Conservation (phyloP, 495 filamentous ascomycete genomes). For the Hypoxylon trugodes region DNA sequence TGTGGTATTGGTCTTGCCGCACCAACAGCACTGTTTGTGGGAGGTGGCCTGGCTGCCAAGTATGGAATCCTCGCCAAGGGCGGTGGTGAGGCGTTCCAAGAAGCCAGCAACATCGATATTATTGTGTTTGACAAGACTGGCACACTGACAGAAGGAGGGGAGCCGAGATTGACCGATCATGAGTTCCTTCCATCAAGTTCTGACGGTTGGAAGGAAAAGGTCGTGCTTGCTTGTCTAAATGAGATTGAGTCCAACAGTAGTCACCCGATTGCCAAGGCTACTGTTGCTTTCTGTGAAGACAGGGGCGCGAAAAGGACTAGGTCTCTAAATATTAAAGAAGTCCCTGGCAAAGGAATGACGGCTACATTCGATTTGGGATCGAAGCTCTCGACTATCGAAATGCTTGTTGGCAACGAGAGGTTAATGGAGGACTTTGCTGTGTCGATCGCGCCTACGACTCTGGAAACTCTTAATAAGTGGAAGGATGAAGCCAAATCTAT, state of each 20-base stretch:
- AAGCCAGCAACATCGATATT: slow-evolving; percentile 6
- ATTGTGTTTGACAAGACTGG: slow-evolving; percentile 9
- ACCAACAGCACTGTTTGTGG: slow-evolving; percentile 5
- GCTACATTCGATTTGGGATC: slow-evolving; percentile 2
- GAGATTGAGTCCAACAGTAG: slow-evolving; percentile 9
- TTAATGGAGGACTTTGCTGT: not conserved
- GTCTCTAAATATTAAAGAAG: not conserved
- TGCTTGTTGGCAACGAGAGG: slow-evolving; percentile 1
- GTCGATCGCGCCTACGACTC: not conserved
- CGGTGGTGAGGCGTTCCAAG: slow-evolving; percentile 6
- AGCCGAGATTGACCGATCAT: slow-evolving; percentile 3
- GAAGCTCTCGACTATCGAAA: not conserved
- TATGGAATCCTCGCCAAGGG: slow-evolving; percentile 4
- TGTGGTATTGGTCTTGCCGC: slow-evolving; percentile 10
- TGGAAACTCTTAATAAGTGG: not conserved
- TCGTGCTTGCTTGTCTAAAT: not conserved
- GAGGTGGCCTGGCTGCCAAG: slow-evolving; percentile 3
- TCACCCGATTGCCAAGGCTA: slow-evolving; percentile 1
- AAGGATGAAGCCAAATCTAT: slow-evolving; percentile 5
- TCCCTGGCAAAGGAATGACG: slow-evolving; percentile 4
- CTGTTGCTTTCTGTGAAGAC: not conserved
- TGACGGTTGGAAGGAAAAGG: not conserved
- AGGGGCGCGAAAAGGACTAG: not conserved
- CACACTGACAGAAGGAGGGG: slow-evolving; percentile 4
- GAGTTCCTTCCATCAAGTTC: slow-evolving; percentile 1